Conservation (phyloP, 106 monocot species). For the Gastrodia elata region DNA sequence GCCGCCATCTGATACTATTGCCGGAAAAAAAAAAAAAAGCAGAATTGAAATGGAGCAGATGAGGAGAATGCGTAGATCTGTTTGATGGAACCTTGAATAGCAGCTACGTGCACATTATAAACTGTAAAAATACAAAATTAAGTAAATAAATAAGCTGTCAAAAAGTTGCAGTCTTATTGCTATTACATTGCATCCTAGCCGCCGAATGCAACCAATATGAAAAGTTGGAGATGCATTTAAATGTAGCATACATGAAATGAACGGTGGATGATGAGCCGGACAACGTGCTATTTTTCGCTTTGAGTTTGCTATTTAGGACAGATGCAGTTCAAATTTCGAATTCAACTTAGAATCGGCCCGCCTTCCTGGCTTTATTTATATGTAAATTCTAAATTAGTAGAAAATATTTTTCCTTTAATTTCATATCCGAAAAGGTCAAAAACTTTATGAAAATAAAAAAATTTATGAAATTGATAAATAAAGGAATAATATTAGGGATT, state of each 20-base stretch:
- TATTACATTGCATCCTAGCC: neutral
- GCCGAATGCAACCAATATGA: neutral
- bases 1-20: conserved; percentile 1
- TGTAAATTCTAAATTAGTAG: no score
- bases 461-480: no score
- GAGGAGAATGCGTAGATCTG: neutral
- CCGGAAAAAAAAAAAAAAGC: neutral
- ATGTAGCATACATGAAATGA: neutral
- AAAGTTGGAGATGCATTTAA: neutral
- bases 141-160: no score
- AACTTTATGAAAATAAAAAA: no score
- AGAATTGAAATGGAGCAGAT: neutral
- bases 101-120: neutral
- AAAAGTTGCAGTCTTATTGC: no score
- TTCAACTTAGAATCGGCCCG: no score
- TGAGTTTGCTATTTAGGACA: neutral
- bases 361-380: no score
- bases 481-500: no score
- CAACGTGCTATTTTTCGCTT: neutral
- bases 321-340: conserved; percentile 6
- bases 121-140: neutral
- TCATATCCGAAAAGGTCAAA: no score
- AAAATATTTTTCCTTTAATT: no score
- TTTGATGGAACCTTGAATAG: neutral
- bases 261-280: neutral